A percentile compares a stretch with the other conserved stretches of the same genome.
These are phyloP conservation scores for Echeveria elegans DNA, from an alignment of 164 flowering plant species.

Conservation along the genomic window DNA sequence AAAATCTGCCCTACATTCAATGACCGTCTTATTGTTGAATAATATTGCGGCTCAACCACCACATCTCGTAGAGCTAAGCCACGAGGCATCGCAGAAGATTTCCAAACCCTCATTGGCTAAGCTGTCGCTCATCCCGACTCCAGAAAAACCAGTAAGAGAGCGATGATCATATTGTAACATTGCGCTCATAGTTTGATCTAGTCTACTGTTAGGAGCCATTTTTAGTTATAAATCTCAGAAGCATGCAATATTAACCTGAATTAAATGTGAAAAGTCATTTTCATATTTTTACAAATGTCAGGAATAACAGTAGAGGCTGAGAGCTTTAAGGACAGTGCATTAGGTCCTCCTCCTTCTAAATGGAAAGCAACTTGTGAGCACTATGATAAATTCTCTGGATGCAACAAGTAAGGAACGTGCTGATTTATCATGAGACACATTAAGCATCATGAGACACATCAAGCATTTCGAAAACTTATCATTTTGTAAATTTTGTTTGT, in stretches of 20 bases:
- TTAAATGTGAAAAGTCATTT: not conserved
- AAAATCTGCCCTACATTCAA: no score
- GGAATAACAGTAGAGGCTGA: constrained; percentile 55
- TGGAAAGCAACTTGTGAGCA: constrained; percentile 63
- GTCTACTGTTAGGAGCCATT: no score
- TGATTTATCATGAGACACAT: not conserved
- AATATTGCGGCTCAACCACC: no score
- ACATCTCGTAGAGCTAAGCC: no score
- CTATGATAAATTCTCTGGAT: constrained; percentile 56
- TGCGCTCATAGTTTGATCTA: no score
- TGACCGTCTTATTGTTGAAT: no score
- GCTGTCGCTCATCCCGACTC: no score
- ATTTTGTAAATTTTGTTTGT: not conserved
- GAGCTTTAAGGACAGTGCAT: constrained; percentile 53
- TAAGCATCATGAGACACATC: no score
- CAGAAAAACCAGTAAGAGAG: no score
- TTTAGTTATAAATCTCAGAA: not conserved
- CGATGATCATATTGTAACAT: no score
- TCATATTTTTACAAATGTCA: constrained; percentile 11
- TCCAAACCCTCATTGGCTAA: no score
- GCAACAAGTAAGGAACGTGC: constrained; percentile 53
- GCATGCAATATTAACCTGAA: not conserved
- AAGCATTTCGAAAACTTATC: not conserved
- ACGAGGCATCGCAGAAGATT: no score
- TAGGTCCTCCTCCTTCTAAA: constrained; percentile 60